Base-by-base conservation (phyloP, 768 basidiomycete species). In the Auricularia heimuer region DNA sequence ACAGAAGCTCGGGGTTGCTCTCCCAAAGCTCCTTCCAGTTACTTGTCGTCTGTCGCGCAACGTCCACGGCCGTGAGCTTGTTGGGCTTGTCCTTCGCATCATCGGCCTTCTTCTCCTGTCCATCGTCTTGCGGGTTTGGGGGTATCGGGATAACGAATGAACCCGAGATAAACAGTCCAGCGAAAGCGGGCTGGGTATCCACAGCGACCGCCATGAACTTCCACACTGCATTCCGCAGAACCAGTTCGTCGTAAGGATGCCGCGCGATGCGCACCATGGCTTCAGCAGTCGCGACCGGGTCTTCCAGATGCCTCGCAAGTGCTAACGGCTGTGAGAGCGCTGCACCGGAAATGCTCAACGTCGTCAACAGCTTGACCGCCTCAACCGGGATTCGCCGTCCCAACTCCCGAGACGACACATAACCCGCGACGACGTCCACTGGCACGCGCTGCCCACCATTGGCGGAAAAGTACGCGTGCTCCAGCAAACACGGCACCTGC, bases 121-220 rank as follows among this genome's bases (percentile, higher is more conserved):
- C 79, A 44, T 64, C 67, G 63, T 74, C 68, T 29, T 69, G 67
- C 33, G 62, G 39, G 24, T 63, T 64, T 14, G 14, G 7, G 16
- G 65, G 71, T 39, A 69, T 72, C 2, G 84, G 82, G 3, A 80
- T 75, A 61, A 81, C 81, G 68, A 91, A 88, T 51, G 84, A 82
- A 3, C 92, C 93, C 0, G 85, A 81, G 37, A 94, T 86, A 65
- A 94, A 86, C 34, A 97, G 78, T 63, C 85, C 81, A 2, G 89
- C 86, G 3, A 96, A 78, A 0, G 94, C 92, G 0, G 95, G 93
- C 71, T 94, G 93, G 67, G 87, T 88, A 69, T 91, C 87, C 14
- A 95, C 85, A 1, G 90, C 87, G 18, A 91, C 79, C 0, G 89
- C 77, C 45, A 96, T 86, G 68, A 96, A 88, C 67, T 82, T 83